These are phyloP conservation scores for Theobroma grandiflorum DNA, from an alignment of 441 rosid genomes.

Conservation along the genomic window DNA sequence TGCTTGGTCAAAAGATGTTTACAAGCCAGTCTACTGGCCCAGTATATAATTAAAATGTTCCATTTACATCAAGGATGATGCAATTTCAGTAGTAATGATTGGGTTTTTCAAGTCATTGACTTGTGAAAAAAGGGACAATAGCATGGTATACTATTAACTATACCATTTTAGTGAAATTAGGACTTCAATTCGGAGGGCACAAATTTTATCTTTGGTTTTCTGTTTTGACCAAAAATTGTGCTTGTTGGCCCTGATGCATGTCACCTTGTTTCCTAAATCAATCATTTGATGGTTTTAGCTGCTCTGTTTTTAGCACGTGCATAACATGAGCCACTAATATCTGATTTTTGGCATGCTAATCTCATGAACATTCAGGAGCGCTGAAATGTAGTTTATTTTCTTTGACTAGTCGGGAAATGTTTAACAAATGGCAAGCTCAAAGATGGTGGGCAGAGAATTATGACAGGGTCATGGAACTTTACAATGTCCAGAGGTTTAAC, in stretches of 20 bases:
- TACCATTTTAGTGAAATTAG: conserved; percentile 13
- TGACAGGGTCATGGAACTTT: conserved; percentile 89
- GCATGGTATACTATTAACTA: conserved; percentile 1
- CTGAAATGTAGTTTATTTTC: conserved; percentile 34
- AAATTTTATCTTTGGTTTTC: conserved; percentile 10
- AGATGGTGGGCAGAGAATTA: conserved; percentile 98
- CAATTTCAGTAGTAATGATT: background rate
- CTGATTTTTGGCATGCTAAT: conserved; percentile 15
- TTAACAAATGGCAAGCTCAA: conserved; percentile 95
- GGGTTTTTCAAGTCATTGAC: conserved; percentile 23
- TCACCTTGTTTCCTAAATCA: background rate
- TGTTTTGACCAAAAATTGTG: background rate
- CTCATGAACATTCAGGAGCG: conserved; percentile 9
- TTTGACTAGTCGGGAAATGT: conserved; percentile 83
- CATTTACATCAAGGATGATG: background rate
- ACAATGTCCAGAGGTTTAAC: conserved; percentile 92
- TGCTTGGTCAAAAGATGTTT: conserved; percentile 39
- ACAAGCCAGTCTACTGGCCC: conserved; percentile 30
- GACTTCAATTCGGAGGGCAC: background rate
- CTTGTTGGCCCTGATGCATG: conserved; percentile 22
- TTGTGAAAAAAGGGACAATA: conserved; percentile 9
- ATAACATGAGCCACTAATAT: background rate
- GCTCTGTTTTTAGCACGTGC: background rate
- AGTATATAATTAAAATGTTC: conserved; percentile 20
- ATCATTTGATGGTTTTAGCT: background rate